Base-by-base conservation (phyloP, 176 grass and related monocot genomes). In the Paspalum vaginatum region DNA sequence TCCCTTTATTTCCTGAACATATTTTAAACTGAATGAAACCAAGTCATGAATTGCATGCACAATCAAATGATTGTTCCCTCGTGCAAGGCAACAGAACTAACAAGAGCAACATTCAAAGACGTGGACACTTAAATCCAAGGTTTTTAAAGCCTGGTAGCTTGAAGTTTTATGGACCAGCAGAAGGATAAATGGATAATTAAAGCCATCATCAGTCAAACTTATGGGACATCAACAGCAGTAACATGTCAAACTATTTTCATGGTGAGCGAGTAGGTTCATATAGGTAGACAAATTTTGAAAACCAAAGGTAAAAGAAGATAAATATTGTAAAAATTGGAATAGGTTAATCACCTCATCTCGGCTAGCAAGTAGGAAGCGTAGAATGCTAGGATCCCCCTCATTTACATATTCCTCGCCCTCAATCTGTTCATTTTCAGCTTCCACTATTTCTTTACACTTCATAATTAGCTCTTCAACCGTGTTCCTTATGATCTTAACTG, bases 361-460 rank as follows among this genome's bases (percentile, higher is more conserved):
- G 62, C 92, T 98, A 82, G 92, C 92, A 61, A 98, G 84, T 81
- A 98, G 84, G 79, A 98, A 98, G 4, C 90, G 92, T 81, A 98
- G 81, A 72, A 98, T 93, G 75, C 95, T 98, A 80, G 95, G 95
- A 76, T 98, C 95, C 43, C 88, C n/a, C 84, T 98, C 95, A 40
- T 98, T 98, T 75, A 98, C 88, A 86, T 98, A 98, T 77, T 98
- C 95, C 25, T 98, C 95, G 12, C 90, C 92, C 40, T 91, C 88
- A 83, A 98, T 89, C 61, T 89, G 85, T 87, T 98, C 95, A 79
- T 94, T 90, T 92, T 98, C 95, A 81, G 95, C 88, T 58, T 98
- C 95, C 51, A 98, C 95, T 54, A 98, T 98, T 60, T 89, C 66
- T 84, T 93, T 98, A 87, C 95, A 98, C 83, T 93, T 93, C 42